Conservation (phyloP, 2,329 filamentous ascomycete genomes). For the Claviceps purpurea region DNA sequence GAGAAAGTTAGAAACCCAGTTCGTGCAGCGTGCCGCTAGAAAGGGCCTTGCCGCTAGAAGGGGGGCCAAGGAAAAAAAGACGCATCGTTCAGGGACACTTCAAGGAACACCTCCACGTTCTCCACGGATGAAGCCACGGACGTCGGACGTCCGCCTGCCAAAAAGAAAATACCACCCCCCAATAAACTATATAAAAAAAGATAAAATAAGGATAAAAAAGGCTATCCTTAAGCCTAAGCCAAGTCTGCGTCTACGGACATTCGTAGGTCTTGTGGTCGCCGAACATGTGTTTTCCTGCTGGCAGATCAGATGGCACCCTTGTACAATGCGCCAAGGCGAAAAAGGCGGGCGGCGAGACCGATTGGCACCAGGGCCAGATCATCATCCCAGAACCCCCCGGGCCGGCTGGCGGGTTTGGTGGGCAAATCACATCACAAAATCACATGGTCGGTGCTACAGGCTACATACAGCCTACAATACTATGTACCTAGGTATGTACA, state of each 20-base stretch:
- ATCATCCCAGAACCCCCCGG: too few species aligned
- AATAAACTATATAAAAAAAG: neutral
- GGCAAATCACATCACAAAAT: too few species aligned
- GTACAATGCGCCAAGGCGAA: neutral
- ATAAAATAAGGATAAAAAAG: too few species aligned
- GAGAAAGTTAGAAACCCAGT: neutral
- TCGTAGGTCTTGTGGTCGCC: too few species aligned
- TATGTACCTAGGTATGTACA: too few species aligned
- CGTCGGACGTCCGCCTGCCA: too few species aligned
- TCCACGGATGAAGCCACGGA: slow-evolving; percentile 1
- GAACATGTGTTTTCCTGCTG: neutral
- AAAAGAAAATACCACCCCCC: neutral
- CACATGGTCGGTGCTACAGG: too few species aligned
- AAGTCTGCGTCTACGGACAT: too few species aligned
- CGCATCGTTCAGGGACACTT: slow-evolving; percentile 2
- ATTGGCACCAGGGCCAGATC: neutral
- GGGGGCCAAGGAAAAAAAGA: slow-evolving; percentile 3
- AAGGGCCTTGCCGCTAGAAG: neutral
- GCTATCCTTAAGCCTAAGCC: too few species aligned
- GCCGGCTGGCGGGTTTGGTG: too few species aligned
- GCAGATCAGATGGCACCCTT: neutral
- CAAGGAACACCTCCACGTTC: neutral
- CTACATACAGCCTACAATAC: too few species aligned
- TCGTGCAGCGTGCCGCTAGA: neutral
- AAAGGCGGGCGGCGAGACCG: slow-evolving; percentile 2